Evolutionary conservation across 805 yeast species (phyloP).

Genomic region (Metschnikowia lunata): DNA sequence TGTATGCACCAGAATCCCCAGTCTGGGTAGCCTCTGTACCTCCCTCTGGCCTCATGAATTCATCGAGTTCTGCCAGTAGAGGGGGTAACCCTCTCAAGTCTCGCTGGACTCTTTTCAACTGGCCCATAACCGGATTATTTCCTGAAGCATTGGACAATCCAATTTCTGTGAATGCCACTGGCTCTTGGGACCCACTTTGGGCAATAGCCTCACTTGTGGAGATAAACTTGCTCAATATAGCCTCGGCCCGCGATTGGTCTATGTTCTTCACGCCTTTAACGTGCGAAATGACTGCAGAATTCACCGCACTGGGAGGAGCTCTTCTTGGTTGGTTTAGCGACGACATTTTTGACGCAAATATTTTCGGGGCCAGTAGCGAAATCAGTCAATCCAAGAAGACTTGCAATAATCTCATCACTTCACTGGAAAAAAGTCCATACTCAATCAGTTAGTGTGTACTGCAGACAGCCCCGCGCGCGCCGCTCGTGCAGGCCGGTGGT

Average conservation of each 20-base stretch:
- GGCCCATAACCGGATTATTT: conserved; percentile 47
- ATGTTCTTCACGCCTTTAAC: conserved; percentile 27
- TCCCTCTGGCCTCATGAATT: conserved; percentile 7
- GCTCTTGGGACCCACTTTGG: conserved; percentile 25
- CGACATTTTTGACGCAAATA: no score
- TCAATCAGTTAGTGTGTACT: no score
- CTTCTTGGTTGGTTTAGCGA: conserved; percentile 22
- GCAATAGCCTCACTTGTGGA: conserved; percentile 33
- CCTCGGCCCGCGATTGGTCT: conserved; percentile 42
- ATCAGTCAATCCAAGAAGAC: no score
- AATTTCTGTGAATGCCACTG: conserved; percentile 16
- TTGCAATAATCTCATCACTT: no score
- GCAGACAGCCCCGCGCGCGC: no score
- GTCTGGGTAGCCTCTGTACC: conserved; percentile 1
- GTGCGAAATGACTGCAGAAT: conserved; percentile 43
- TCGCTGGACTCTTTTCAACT: conserved; percentile 69
- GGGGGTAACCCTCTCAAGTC: conserved; percentile 82
- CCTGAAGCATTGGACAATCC: conserved; percentile 33
- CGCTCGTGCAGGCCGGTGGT: no score
- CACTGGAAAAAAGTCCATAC: no score
- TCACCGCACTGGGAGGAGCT: conserved; percentile 40
- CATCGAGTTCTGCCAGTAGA: conserved; percentile 22
- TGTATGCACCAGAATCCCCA: no score
- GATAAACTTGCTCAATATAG: conserved; percentile 41
- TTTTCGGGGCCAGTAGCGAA: no score